Base-by-base conservation (phyloP, 2,329 filamentous ascomycete genomes). In the Neofusicoccum parvum region DNA sequence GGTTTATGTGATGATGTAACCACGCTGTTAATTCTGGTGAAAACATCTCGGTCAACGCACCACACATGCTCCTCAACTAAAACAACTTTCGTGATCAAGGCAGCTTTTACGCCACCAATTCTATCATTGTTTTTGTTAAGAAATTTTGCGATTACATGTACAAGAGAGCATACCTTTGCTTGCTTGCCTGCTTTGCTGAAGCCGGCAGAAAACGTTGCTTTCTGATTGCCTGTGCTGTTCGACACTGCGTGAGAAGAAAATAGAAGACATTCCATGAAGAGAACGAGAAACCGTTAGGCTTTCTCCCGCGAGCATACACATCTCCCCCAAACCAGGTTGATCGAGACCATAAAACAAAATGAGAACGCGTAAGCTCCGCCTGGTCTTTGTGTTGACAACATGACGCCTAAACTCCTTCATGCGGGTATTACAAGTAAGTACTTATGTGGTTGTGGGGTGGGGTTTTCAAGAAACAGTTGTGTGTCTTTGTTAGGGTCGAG, bases 391-490 rank as follows among this genome's bases (percentile, higher is more conserved):
- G 36, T 34, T 36, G 23, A 43, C 14, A 60, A 37, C 32, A 58
- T 51, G 34, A 51, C 59, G 59, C 46, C 50, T 32, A 17, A 54
- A 64, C 62, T 64, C 62, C 62, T 51, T 64, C 27, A 64, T 64
- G 62, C 62, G 62, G 62, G 62, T 64, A 64, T 64, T 64, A 64
- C 37, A 64, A 64, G 17, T 15, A 11, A 34, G 27, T 48, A 37
- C 15, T 48, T 46, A 46, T 64, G 17, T 64, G 48, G 2, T 54
- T n/a, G 17, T 46, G 27, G 9, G 15, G 14, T 14, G 23, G n/a
- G 39, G 14, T 23, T 27, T 59, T n/a, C 7, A 15, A 3, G 54
- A 37, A 58, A 32, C 37, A 23, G 23, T 23, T 23, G 23, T 15
- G 43, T n/a, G 43, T 39, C 11, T 32, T 32, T 39, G 43, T 7